Evolutionary conservation across 2,329 filamentous ascomycete species (phyloP), one percentile per base, ranked within the genome.

Genomic region (Botrytis medusae): DNA sequence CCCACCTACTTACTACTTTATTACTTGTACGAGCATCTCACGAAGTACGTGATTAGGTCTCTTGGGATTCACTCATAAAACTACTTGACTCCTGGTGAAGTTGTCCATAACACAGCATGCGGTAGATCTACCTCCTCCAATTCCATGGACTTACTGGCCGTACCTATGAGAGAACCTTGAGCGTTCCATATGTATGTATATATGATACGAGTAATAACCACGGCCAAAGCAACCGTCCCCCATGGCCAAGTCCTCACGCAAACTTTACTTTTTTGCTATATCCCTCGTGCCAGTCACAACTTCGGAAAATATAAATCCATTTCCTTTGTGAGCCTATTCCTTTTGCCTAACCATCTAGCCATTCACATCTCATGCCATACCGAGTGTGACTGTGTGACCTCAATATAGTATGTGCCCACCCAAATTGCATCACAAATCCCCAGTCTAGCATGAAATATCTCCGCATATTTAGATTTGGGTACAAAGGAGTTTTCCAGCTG

Each of bases 401-500:
- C 48, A 57, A 57, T 42, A 57, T 42, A 29, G 25, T 22, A 25
- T 59, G 61, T 44, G 34, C 48, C 70, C 42, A 44, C 29, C 22
- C 37, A 65, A 67, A 60, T 46, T 34, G 62, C 62, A 67, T 67
- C 61, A 72, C 61, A 67, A 64, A 67, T 60, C 18, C 18, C 57
- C 60, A 25, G 29, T 42, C 18, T 32, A 51, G 48, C 34, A 57
- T 42, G 51, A 22, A n/a, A 57, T 68, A 20, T 51, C 46, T 54
- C 64, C 32, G 46, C 44, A 68, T 25, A 25, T 22, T 10, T 34
- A 54, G 42, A 32, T 7, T 6, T 25, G 22, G 51, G 48, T 20
- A 68, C 51, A 48, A 40, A 68, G 61, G 46, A 68, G 29, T 68
- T 44, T 44, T 68, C 70, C 70, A 14, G 61, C 9, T 7, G 42